Conservation (phyloP, 2,329 filamentous ascomycete species). For the Aspergillus sp. region DNA sequence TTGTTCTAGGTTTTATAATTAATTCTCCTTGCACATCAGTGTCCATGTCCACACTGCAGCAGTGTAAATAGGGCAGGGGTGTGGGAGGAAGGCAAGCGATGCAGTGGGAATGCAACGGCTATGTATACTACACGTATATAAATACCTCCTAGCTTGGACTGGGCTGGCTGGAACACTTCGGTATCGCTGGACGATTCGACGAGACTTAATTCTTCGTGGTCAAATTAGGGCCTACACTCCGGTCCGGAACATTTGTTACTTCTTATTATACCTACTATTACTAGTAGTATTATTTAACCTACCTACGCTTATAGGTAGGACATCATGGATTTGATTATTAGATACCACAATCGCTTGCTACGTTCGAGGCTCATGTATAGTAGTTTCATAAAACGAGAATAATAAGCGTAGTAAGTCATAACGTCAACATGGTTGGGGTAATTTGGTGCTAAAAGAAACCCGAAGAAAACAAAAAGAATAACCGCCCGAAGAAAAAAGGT, state of each 20-base stretch:
- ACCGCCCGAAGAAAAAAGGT: neutral
- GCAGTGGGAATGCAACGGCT: neutral
- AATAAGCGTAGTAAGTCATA: neutral
- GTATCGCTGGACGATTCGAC: constrained; percentile 5
- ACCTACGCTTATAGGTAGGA: neutral
- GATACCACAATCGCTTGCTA: neutral
- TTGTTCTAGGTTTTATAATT: neutral
- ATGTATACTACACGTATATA: no score
- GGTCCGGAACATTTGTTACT: neutral
- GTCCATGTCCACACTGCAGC: neutral
- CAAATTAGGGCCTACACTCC: neutral
- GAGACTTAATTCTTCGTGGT: neutral
- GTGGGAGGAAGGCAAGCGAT: neutral
- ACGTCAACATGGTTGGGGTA: neutral
- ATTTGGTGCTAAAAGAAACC: neutral
- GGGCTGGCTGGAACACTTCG: neutral
- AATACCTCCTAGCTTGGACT: neutral
- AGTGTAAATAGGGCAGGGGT: neutral
- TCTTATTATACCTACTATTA: neutral
- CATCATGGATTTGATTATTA: neutral
- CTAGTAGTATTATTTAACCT: neutral
- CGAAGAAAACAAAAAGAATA: neutral
- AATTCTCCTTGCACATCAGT: neutral
- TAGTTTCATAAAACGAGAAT: neutral
- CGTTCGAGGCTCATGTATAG: neutral